Base-by-base conservation (phyloP, 805 yeast genomes). In the Monosporozyma aquatica region DNA sequence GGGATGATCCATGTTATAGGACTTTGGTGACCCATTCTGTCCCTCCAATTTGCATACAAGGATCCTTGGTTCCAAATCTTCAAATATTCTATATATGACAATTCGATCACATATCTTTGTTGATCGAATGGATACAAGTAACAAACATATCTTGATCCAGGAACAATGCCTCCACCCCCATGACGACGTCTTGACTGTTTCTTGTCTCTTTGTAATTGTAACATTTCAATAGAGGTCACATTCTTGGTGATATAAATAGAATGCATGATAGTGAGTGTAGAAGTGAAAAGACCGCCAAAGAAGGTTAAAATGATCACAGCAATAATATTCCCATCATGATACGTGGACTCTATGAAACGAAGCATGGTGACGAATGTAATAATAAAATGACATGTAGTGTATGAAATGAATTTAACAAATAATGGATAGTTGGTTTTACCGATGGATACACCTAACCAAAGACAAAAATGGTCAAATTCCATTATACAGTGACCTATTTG, bases 381-480 rank as follows among this genome's bases (percentile, higher is more conserved):
- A 1, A 75, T 39, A 33, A 76, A 67, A 35, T 65, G 56, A 3
- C 58, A 18, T 22, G 62, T 58, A 24, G 69, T 59, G 51, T 67
- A 64, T 5, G 67, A 33, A 25, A 72, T 53, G 51, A 72, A 80
- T 47, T 74, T 77, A 3, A 79, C 40, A 52, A 87, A 87, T 23
- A 68, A 62, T 39, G 71, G 56, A 56, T 77, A 76, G 60, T 90
- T 89, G 29, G 65, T 58, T 45, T 74, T 72, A 0, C 95, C 96
- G 35, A 89, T 75, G 4, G 77, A 74, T 0, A 71, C 58, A 1
- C 95, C 94, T 0, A 90, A 61, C 81, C 86, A 87, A 0, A 76
- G 55, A 57, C 97, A 89, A 53, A 71, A 81, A 58, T 89, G 97
- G 61, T 89, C 97, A 68, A 84, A 82, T 44, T 72, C 69, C 0